Conservation (phyloP, 495 filamentous ascomycete genomes). For the Acidiella bohemica region DNA sequence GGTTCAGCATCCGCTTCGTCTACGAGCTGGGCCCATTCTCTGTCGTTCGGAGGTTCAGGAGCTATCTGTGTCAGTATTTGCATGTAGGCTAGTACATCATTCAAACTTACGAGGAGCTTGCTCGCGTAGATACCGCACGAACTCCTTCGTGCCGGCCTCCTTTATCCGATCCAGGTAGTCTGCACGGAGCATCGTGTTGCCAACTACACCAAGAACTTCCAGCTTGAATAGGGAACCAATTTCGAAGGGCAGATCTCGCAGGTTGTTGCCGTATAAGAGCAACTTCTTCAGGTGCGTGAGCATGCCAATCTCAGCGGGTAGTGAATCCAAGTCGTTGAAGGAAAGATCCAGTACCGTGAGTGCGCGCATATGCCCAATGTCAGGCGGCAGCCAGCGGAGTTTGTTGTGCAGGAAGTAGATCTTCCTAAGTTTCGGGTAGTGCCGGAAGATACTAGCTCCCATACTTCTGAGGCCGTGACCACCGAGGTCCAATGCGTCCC, state of each 20-base stretch:
- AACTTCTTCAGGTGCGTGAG: constrained; percentile 72
- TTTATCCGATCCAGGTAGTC: constrained; percentile 44
- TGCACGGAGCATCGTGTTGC: constrained; percentile 64
- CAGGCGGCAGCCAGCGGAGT: constrained; percentile 56
- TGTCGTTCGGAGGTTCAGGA: constrained; percentile 57
- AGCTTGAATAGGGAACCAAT: constrained; percentile 75
- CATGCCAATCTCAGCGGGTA: constrained; percentile 93
- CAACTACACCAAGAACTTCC: constrained; percentile 81
- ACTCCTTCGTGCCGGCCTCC: constrained; percentile 69
- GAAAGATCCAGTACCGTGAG: constrained; percentile 76
- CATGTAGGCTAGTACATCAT: background rate
- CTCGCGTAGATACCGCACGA: constrained; percentile 72
- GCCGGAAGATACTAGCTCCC: constrained; percentile 57
- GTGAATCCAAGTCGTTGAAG: constrained; percentile 64
- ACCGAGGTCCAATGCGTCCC: constrained; percentile 83
- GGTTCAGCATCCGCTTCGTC: constrained; percentile 37
- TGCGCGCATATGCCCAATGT: constrained; percentile 66
- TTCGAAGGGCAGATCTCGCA: constrained; percentile 69
- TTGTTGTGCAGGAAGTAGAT: constrained; percentile 88
- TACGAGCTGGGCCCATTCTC: constrained; percentile 50
- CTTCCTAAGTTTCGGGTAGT: constrained; percentile 74
- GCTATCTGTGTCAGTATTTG: constrained; percentile 32
- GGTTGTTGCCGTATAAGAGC: constrained; percentile 75
- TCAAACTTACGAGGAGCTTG: constrained; percentile 53
- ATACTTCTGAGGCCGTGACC: constrained; percentile 81